phyloP scores from a whole-genome alignment of 176 grass and related monocot genomes.

The Echinochloa phyllopogon region DNA sequence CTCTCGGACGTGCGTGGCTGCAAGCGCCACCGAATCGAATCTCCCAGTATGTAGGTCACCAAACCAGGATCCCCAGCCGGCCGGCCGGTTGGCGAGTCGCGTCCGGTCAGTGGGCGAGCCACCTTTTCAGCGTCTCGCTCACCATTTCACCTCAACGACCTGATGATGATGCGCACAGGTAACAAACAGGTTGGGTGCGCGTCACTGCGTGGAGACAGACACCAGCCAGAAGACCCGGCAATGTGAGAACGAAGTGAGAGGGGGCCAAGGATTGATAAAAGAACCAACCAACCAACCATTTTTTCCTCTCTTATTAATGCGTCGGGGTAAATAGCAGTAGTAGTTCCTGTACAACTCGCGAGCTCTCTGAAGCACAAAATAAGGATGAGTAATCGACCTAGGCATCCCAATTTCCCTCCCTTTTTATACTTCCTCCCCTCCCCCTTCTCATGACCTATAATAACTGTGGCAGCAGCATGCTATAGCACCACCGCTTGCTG shows the following conservation, averaged over 20 bases:
- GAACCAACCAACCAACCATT: slow-evolving; percentile 7
- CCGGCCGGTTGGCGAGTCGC: neutral
- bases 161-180: too few relatives aligned
- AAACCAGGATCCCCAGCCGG: neutral
- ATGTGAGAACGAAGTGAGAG: neutral
- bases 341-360: slow-evolving; percentile 48
- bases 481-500: slow-evolving; percentile 22
- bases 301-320: slow-evolving; percentile 44
- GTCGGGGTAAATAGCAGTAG: slow-evolving; percentile 27
- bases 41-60: slow-evolving; percentile 4
- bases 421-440: neutral
- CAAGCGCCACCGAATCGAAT: neutral
- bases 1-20: neutral
- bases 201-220: neutral
- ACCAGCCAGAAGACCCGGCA: neutral
- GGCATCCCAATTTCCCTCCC: slow-evolving; percentile 15
- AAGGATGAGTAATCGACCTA: slow-evolving; percentile 36
- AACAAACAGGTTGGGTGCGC: too few relatives aligned
- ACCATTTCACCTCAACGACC: neutral
- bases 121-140: neutral
- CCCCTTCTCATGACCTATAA: neutral
- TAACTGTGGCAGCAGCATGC: neutral
- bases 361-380: slow-evolving; percentile 43
- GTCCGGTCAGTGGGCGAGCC: neutral
- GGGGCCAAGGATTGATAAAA: neutral